These are phyloP conservation scores for Medicago arabica DNA, from an alignment of 306 rosid genomes.

Conservation along the genomic window DNA sequence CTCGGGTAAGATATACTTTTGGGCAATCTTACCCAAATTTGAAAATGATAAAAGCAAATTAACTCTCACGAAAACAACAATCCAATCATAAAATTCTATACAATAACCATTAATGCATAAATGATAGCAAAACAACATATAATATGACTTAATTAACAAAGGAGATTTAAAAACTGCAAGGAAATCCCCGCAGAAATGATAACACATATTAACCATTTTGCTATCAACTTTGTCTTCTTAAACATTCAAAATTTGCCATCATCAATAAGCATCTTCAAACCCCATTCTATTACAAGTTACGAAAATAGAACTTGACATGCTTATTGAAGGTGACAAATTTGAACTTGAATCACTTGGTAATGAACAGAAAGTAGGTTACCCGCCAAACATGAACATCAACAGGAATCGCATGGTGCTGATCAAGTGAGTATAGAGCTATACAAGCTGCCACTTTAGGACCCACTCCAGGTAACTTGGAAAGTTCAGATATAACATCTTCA, in stretches of 20 bases:
- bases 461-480: conserved; percentile 73
- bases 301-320: not conserved
- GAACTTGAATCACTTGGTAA: not conserved
- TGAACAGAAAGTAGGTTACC: conserved; percentile 51
- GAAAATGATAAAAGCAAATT: conserved; percentile 30
- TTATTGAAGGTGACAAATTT: not conserved
- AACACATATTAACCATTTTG: not conserved
- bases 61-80: conserved; percentile 17
- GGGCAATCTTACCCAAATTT: conserved; percentile 77
- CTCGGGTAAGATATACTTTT: conserved; percentile 85
- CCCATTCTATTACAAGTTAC: not conserved
- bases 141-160: not conserved
- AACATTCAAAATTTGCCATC: too few relatives aligned
- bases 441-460: conserved; percentile 99
- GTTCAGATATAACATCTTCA: not conserved
- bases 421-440: conserved; percentile 93
- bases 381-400: conserved; percentile 96
- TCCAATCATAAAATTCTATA: conserved; percentile 8
- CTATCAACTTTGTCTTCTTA: conserved; percentile 5
- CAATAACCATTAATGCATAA: conserved; percentile 1
- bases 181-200: not conserved
- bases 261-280: too few relatives aligned
- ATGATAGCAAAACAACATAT: not conserved
- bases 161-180: conserved; percentile 12
- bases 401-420: conserved; percentile 94